Percentiles rank a stretch among this genome's conserved stretches.
Conservation (phyloP, 129 eudicot species). For the Helianthus tuberosus region DNA sequence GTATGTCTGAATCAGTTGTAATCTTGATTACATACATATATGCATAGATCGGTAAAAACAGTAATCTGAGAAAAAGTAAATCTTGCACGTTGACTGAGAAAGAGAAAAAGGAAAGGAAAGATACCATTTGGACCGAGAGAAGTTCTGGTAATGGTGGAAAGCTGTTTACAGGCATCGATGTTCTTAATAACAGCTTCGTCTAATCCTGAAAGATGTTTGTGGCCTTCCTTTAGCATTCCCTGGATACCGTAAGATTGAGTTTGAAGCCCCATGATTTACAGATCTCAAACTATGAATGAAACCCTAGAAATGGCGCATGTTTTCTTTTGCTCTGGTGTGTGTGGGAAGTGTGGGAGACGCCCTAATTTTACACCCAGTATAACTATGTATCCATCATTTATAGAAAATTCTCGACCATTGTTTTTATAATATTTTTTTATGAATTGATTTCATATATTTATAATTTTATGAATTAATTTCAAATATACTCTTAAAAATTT, state of each 20-base stretch:
- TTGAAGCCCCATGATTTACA: slow-evolving; percentile 48
- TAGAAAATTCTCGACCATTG: too few relatives aligned
- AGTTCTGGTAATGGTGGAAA: slow-evolving; percentile 78
- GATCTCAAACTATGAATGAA: background rate
- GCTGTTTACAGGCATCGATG: slow-evolving; percentile 89
- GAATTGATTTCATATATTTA: too few relatives aligned
- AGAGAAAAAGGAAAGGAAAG: background rate
- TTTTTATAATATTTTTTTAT: too few relatives aligned
- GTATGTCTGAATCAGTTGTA: background rate
- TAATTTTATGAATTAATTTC: too few relatives aligned
- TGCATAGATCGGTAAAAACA: background rate
- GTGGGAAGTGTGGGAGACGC: background rate
- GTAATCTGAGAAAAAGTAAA: background rate
- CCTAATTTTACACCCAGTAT: background rate
- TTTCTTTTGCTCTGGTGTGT: background rate
- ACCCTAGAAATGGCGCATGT: slow-evolving; percentile 34
- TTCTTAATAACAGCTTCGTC: slow-evolving; percentile 92
- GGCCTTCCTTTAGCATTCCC: slow-evolving; percentile 90
- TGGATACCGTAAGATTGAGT: slow-evolving; percentile 82
- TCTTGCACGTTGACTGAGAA: background rate
- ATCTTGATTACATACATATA: background rate
- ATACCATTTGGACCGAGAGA: slow-evolving; percentile 94
- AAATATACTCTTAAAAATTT: too few relatives aligned
- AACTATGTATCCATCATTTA: too few relatives aligned
- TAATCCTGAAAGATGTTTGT: slow-evolving; percentile 86